These are phyloP conservation scores for Paramecium caudatum DNA, from an alignment of 73 alveolate species.

Conservation along the genomic window DNA sequence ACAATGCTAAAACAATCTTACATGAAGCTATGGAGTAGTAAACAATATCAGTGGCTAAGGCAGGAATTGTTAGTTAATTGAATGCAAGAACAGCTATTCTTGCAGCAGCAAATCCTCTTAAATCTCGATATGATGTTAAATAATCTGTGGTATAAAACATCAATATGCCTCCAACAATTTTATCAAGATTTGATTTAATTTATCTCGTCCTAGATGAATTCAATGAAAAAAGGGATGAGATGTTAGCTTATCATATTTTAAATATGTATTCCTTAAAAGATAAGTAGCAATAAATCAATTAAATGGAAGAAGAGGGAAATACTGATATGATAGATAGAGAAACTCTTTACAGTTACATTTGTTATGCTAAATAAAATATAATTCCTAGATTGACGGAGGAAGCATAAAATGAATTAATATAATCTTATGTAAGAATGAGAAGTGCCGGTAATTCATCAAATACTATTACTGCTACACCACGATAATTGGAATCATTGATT, in stretches of 20 bases:
- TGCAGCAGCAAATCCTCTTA: slow-evolving; percentile 99
- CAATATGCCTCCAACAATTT: slow-evolving; percentile 96
- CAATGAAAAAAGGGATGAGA: slow-evolving; percentile 92
- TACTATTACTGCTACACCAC: slow-evolving; percentile 99
- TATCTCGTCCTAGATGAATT: slow-evolving; percentile 97
- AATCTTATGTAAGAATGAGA: slow-evolving; percentile 93
- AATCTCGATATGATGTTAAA: slow-evolving; percentile 89
- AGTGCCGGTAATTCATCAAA: slow-evolving; percentile 87
- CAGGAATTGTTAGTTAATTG: slow-evolving; percentile 98
- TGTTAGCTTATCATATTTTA: slow-evolving; percentile 96
- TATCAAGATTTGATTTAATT: slow-evolving; percentile 98
- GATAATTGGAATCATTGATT: slow-evolving; percentile 97
- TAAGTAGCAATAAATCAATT: slow-evolving; percentile 44
- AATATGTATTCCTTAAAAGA: slow-evolving; percentile 83
- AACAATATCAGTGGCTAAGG: slow-evolving; percentile 97
- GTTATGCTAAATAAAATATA: slow-evolving; percentile 86
- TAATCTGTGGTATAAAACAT: slow-evolving; percentile 98
- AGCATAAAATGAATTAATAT: slow-evolving; percentile 84
- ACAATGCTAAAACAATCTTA: slow-evolving; percentile 86
- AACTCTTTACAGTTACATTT: slow-evolving; percentile 86
- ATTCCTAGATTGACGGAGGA: slow-evolving; percentile 90
- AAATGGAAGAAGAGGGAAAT: slow-evolving; percentile 76
- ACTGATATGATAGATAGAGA: slow-evolving; percentile 81
- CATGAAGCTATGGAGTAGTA: slow-evolving; percentile 93
- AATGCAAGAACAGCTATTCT: slow-evolving; percentile 99